phyloP scores from a whole-genome alignment of 805 yeast species.

The Suhomyces prunicola region DNA sequence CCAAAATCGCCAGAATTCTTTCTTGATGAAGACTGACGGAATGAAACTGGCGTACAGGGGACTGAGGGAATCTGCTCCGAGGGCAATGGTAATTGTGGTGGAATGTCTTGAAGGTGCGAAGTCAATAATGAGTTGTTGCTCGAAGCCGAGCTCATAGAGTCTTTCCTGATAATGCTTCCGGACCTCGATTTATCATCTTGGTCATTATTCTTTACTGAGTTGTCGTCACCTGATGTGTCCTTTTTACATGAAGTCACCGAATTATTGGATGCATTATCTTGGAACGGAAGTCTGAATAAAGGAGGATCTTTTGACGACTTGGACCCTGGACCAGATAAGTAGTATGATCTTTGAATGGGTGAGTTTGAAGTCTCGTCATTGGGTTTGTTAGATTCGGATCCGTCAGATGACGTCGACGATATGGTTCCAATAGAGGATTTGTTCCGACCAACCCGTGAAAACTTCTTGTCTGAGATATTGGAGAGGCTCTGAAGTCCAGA shows the following conservation, averaged over 20 bases:
- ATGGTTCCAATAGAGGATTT: conserved; percentile 4
- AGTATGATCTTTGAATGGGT: conserved; percentile 2
- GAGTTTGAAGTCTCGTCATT: neutral
- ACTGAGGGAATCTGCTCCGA: conserved; percentile 46
- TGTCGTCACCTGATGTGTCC: neutral
- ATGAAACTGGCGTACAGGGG: conserved; percentile 34
- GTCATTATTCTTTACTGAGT: neutral
- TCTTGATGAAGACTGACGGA: conserved; percentile 30
- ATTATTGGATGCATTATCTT: conserved; percentile 33
- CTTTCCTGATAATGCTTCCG: conserved; percentile 8
- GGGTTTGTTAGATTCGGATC: neutral
- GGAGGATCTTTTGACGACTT: conserved; percentile 44
- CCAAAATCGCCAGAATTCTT: conserved; percentile 34
- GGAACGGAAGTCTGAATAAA: conserved; percentile 68
- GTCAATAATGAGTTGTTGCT: conserved; percentile 25
- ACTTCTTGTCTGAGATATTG: neutral
- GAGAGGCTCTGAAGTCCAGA: neutral
- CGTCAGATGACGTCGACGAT: conserved; percentile 4
- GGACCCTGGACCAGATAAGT: conserved; percentile 20
- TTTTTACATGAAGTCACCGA: neutral
- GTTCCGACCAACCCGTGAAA: neutral
- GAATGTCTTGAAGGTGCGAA: conserved; percentile 42
- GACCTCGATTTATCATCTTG: neutral
- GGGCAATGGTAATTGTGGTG: conserved; percentile 59
- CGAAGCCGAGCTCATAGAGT: conserved; percentile 21